Conservation (phyloP, 306 rosid genomes). For the Trifolium dubium region DNA sequence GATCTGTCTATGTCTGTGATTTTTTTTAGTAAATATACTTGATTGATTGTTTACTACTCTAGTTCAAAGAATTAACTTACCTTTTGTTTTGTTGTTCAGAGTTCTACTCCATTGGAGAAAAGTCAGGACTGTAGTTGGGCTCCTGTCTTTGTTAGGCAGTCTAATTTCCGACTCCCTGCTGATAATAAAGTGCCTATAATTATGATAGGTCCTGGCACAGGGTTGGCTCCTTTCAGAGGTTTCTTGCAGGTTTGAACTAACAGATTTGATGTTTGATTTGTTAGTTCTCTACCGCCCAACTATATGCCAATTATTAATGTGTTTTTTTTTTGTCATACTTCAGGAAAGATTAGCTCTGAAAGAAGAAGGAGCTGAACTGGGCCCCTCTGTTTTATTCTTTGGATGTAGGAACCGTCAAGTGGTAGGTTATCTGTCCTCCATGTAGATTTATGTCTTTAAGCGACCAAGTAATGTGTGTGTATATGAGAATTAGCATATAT, state of each 20-base stretch:
- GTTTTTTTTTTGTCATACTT: slow-evolving; percentile 27
- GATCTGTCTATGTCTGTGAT: not conserved
- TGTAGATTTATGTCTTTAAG: slow-evolving; percentile 10
- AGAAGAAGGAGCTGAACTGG: slow-evolving; percentile 77
- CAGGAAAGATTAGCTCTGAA: slow-evolving; percentile 92
- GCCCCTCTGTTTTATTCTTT: slow-evolving; percentile 77
- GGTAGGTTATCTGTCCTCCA: slow-evolving; percentile 55
- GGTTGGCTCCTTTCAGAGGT: slow-evolving; percentile 99
- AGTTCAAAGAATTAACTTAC: slow-evolving; percentile 5
- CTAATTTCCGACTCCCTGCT: slow-evolving; percentile 89
- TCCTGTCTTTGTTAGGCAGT: slow-evolving; percentile 90
- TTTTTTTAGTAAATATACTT: not conserved
- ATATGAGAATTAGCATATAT: slow-evolving; percentile 2
- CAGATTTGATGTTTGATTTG: slow-evolving; percentile 32
- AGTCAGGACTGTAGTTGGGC: slow-evolving; percentile 86
- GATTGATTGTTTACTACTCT: not conserved
- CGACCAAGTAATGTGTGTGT: not conserved
- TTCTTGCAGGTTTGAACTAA: slow-evolving; percentile 81
- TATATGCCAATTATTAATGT: slow-evolving; percentile 25
- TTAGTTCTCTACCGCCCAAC: slow-evolving; percentile 10
- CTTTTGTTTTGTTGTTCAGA: slow-evolving; percentile 55
- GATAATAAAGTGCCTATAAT: slow-evolving; percentile 80
- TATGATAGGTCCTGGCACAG: slow-evolving; percentile 99
- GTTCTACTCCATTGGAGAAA: slow-evolving; percentile 71
- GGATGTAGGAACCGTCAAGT: slow-evolving; percentile 89